Percentiles rank a stretch among this genome's conserved stretches.
Conservation (phyloP, 768 basidiomycete genomes). For the Cyclocybe aegerita region DNA sequence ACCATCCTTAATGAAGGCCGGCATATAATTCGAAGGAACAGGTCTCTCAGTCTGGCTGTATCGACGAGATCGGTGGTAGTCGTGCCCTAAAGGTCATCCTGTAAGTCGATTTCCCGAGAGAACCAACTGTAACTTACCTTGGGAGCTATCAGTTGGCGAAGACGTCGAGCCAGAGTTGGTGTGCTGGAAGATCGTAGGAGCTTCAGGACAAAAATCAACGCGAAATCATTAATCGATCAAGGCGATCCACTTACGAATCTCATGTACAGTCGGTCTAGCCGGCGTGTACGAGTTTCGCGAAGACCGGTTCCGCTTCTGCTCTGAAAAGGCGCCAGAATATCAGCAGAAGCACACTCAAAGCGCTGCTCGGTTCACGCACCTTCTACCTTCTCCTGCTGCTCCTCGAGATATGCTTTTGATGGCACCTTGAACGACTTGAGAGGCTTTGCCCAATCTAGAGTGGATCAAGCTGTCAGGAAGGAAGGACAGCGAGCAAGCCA, state of each 20-base stretch:
- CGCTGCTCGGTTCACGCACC: not conserved
- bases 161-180: slow-evolving; percentile 19
- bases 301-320: not conserved
- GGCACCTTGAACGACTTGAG: slow-evolving; percentile 13
- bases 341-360: not conserved
- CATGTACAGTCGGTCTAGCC: slow-evolving; percentile 6
- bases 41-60: slow-evolving; percentile 10
- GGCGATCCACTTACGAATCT: slow-evolving; percentile 8
- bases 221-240: not conserved
- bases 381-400: slow-evolving; percentile 18
- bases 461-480: not conserved
- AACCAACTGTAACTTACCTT: slow-evolving; percentile 8
- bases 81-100: not conserved
- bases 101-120: no score
- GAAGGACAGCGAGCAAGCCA: not conserved
- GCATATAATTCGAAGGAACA: slow-evolving; percentile 25
- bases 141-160: slow-evolving; percentile 17
- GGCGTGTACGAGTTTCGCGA: slow-evolving; percentile 2
- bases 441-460: not conserved
- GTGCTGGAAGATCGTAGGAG: slow-evolving; percentile 15
- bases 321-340: no score
- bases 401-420: slow-evolving; percentile 24
- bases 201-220: slow-evolving; percentile 5
- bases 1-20: slow-evolving; percentile 25
- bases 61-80: slow-evolving; percentile 16